A percentile compares a stretch with the other conserved stretches of the same genome.
These are phyloP conservation scores for Lolium perenne DNA, from an alignment of 176 grass and related monocot genomes.

Conservation along the genomic window DNA sequence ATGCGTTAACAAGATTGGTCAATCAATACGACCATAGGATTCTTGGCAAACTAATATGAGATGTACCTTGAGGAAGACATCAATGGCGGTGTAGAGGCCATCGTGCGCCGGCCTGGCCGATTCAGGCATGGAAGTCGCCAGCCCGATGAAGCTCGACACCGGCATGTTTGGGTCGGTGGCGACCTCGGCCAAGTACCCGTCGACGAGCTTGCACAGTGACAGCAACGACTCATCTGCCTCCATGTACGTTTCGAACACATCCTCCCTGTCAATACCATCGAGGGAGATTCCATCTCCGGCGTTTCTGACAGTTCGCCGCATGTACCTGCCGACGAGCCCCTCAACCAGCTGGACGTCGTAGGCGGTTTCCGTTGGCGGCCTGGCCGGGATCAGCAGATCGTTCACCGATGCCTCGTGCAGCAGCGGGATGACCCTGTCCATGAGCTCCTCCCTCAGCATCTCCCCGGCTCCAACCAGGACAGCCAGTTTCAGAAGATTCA, in stretches of 20 bases:
- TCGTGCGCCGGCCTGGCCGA: conserved; percentile 60
- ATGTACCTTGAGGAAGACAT: conserved; percentile 74
- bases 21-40: not conserved
- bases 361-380: conserved; percentile 46
- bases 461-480: conserved; percentile 66
- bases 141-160: conserved; percentile 57
- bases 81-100: conserved; percentile 68
- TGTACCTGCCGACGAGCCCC: conserved; percentile 56
- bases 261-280: conserved; percentile 42
- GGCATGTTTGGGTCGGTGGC: conserved; percentile 64
- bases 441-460: conserved; percentile 68
- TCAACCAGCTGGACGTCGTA: conserved; percentile 62
- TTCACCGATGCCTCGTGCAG: conserved; percentile 66
- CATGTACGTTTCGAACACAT: conserved; percentile 42
- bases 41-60: not conserved
- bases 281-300: conserved; percentile 43
- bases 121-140: conserved; percentile 59
- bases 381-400: conserved; percentile 81
- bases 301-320: conserved; percentile 19
- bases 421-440: conserved; percentile 66
- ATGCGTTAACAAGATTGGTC: not conserved
- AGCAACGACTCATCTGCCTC: conserved; percentile 49
- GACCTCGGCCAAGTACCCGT: conserved; percentile 61
- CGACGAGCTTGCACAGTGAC: conserved; percentile 58
- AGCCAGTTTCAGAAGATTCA: conserved; percentile 68